Evolutionary conservation across 208 protist genomes (phyloP), one percentile per base, ranked within the genome.

Genomic region (Crithidia mellificae): DNA sequence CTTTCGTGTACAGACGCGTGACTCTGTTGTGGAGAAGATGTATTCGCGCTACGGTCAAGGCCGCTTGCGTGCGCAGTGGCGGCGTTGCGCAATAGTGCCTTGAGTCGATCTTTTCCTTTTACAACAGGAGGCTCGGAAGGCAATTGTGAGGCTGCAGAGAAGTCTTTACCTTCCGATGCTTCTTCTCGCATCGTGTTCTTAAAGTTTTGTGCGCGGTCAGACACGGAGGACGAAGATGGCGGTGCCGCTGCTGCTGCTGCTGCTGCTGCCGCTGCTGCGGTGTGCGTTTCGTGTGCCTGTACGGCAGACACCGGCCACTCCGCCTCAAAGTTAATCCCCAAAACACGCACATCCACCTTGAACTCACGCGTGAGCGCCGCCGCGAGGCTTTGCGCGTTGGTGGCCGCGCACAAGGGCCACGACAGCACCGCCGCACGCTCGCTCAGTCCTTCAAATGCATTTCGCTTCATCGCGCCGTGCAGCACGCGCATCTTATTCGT

Each of bases 341-440:
- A 55, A 22, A 94, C 88, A 19, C 81, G 80, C 27, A 94, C 81
- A 44, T 88, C 78, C 11, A 94, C 56, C 50, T 90, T 81, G 49
- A 94, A 89, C 43, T 91, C 81, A 5, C 72, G 77, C 19, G 81
- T 86, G 38, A 94, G 74, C 22, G 70, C 67, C 2, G 51, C 67
- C 4, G 89, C 89, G 24, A 94, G 56, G 19, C 63, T 36, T 27
- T 64, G n/a, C 2, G 80, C 80, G 57, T 94, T 88, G 14, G 41
- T 24, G 12, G 86, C 85, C 19, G 76, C 55, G 41, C 86, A 92
- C 11, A 94, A 64, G 32, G 89, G 89, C 84, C 84, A 91, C 63
- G 89, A 78, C 29, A 94, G 73, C 20, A 94, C 77, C 8, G 84
- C 89, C 0, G 85, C 84, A 9, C 84, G 77, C 73, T 94, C 89